Conservation (phyloP, 2,329 filamentous ascomycete species). For the Zymoseptoria ardabiliae region DNA sequence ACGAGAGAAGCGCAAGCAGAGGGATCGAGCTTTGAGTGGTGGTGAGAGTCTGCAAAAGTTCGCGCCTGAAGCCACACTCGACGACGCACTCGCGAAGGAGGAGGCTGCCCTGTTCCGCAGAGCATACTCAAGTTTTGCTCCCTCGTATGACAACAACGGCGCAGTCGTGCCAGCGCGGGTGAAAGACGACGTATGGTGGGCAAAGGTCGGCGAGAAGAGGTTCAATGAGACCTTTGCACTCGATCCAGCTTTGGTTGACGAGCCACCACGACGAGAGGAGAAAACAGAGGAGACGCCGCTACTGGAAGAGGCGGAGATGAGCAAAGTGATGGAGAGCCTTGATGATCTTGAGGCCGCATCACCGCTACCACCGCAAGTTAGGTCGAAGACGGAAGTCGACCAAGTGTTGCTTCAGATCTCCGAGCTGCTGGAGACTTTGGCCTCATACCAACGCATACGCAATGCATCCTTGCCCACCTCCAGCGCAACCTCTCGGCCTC, state of each 20-base stretch:
- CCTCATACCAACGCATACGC: conserved; percentile 72
- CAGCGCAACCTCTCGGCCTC: conserved; percentile 20
- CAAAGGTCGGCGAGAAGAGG: conserved; percentile 57
- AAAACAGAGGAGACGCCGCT: conserved; percentile 2
- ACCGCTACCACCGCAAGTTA: conserved; percentile 13
- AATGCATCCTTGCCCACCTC: conserved; percentile 58
- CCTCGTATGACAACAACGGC: conserved; percentile 63
- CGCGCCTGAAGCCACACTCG: conserved; percentile 20
- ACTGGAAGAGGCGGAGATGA: conserved; percentile 18
- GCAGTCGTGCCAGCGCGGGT: conserved; percentile 62
- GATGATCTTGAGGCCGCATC: conserved; percentile 13
- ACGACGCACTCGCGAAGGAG: conserved; percentile 45
- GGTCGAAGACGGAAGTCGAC: conserved; percentile 31
- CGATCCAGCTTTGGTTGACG: conserved; percentile 36
- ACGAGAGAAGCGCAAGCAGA: conserved; percentile 59
- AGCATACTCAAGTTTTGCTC: conserved; percentile 74
- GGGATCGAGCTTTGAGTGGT: conserved; percentile 64
- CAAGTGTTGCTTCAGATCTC: conserved; percentile 62
- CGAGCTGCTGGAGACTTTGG: conserved; percentile 66
- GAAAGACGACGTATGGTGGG: conserved; percentile 69
- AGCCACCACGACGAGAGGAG: conserved; percentile 1
- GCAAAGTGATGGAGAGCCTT: conserved; percentile 21
- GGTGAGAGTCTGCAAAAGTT: conserved; percentile 43
- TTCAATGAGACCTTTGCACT: conserved; percentile 59
- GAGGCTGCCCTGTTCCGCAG: conserved; percentile 69